Conservation (phyloP, 139 green algal species). For the Pleodorina starrii region DNA sequence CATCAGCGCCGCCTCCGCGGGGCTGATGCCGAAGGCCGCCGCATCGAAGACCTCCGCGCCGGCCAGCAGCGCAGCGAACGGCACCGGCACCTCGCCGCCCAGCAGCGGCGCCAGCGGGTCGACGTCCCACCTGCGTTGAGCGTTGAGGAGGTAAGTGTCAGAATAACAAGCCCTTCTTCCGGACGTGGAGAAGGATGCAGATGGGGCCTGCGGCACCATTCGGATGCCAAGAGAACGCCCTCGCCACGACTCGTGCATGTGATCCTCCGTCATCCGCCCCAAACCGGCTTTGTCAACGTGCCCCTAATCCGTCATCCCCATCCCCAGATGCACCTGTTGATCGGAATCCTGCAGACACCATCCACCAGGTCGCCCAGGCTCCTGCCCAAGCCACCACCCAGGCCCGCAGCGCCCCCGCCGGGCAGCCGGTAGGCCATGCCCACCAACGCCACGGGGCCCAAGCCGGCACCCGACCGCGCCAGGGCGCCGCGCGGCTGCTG, state of each 20-base stretch:
- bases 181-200: no score
- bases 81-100: background rate
- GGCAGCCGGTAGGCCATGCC: background rate
- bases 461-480: background rate
- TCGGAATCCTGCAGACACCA: conserved; percentile 17
- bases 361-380: background rate
- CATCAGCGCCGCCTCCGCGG: conserved; percentile 76
- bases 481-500: no score
- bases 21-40: conserved; percentile 70
- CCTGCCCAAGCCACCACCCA: background rate
- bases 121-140: conserved; percentile 44
- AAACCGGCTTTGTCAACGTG: no score
- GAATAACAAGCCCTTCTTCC: no score
- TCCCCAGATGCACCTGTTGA: conserved; percentile 18
- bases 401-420: background rate
- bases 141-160: no score
- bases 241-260: no score
- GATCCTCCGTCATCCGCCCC: no score
- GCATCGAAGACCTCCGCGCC: conserved; percentile 81
- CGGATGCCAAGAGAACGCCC: no score
- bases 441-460: background rate
- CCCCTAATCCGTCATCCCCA: no score
- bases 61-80: conserved; percentile 63
- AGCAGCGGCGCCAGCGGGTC: conserved; percentile 3
- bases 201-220: no score